Evolutionary conservation across 208 protist species (phyloP).

Genomic region (Leishmania tarentolae): DNA sequence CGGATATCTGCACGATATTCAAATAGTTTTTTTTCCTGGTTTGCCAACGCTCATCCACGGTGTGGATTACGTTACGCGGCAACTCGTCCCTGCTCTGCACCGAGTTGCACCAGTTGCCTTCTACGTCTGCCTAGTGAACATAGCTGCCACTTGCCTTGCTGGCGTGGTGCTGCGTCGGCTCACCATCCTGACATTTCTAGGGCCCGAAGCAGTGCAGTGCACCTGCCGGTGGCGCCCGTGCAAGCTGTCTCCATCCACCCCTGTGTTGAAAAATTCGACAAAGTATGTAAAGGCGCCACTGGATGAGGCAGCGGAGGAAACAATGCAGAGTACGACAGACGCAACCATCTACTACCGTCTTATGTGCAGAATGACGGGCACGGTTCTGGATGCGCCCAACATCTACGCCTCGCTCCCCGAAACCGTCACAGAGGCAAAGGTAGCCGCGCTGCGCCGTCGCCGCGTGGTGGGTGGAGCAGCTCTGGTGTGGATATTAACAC

Average conservation of each 20-base stretch:
- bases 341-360: constrained; percentile 21
- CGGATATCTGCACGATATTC: constrained; percentile 79
- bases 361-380: constrained; percentile 20
- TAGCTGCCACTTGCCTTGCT: constrained; percentile 31
- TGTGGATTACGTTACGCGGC: constrained; percentile 36
- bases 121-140: constrained; percentile 52
- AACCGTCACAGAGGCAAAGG: constrained; percentile 2
- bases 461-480: constrained; percentile 52
- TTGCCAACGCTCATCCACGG: constrained; percentile 54
- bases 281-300: neutral
- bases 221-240: constrained; percentile 13
- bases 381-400: constrained; percentile 15
- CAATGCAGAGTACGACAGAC: constrained; percentile 10
- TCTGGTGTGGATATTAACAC: constrained; percentile 65
- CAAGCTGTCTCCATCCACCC: neutral
- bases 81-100: constrained; percentile 30
- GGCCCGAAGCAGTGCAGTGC: constrained; percentile 28
- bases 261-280: neutral
- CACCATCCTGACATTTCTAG: constrained; percentile 55
- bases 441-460: constrained; percentile 17
- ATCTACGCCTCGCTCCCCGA: constrained; percentile 8
- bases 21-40: constrained; percentile 74
- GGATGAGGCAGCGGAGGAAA: neutral
- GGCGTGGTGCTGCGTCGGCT: constrained; percentile 64
- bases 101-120: constrained; percentile 50